Conservation (phyloP, 2,329 filamentous ascomycete genomes). For the Colletotrichum karsti region DNA sequence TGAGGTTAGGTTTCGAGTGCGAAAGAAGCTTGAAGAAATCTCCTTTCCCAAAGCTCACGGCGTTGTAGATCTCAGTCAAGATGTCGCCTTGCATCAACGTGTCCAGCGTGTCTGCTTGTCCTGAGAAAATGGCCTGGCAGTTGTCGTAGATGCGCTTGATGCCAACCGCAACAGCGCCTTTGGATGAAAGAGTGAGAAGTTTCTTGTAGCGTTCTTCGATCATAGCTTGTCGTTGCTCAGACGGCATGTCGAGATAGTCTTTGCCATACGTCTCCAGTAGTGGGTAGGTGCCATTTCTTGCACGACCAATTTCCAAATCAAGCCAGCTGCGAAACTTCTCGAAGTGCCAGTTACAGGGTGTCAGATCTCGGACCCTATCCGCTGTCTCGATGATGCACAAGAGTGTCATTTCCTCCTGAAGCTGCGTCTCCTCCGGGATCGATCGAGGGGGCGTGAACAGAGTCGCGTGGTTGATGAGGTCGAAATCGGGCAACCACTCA, state of each 20-base stretch:
- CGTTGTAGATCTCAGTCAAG: neutral
- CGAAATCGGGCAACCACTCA: neutral
- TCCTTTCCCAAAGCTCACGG: neutral
- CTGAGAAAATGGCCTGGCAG: conserved; percentile 33
- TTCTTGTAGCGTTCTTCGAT: neutral
- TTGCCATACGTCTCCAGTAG: neutral
- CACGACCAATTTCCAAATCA: neutral
- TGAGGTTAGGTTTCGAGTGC: conserved; percentile 41
- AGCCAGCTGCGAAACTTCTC: neutral
- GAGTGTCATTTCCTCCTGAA: neutral
- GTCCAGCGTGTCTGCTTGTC: conserved; percentile 36
- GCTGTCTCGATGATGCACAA: neutral
- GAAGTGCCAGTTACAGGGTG: neutral
- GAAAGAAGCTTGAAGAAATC: conserved; percentile 30
- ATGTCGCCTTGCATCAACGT: conserved; percentile 37
- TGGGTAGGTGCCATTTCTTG: neutral
- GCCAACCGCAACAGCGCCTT: neutral
- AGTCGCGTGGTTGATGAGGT: neutral
- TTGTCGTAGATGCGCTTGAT: neutral
- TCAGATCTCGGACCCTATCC: neutral
- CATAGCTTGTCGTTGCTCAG: neutral
- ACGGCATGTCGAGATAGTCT: neutral
- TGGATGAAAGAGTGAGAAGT: neutral
- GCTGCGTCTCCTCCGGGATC: fast-evolving
- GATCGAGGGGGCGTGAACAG: neutral